Conservation (phyloP, 2,329 filamentous ascomycete species). For the Microdochium trichocladiopsis region DNA sequence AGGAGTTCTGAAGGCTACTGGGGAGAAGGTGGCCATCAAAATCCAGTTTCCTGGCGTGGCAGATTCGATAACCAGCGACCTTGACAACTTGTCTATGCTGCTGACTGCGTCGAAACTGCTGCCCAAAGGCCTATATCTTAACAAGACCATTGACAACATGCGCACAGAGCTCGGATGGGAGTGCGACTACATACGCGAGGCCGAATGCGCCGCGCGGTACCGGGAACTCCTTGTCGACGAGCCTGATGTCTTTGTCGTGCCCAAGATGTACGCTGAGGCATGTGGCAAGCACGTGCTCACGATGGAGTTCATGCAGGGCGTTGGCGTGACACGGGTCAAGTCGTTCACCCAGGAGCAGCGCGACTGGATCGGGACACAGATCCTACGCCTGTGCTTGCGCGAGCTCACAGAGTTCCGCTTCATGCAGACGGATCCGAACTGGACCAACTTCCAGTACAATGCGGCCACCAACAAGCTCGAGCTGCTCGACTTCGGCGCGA, state of each 20-base stretch:
- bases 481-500: conserved; percentile 92
- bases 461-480: conserved; percentile 64
- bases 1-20: conserved; percentile 69
- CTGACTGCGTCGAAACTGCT: conserved; percentile 85
- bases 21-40: conserved; percentile 81
- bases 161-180: conserved; percentile 91
- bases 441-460: conserved; percentile 98
- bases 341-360: conserved; percentile 74
- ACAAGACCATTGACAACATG: conserved; percentile 96
- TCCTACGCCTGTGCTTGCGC: conserved; percentile 82
- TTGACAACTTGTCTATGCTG: conserved; percentile 87
- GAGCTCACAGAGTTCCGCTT: conserved; percentile 93
- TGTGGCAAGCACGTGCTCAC: conserved; percentile 84
- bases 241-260: conserved; percentile 68
- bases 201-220: conserved; percentile 72
- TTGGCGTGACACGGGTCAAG: conserved; percentile 74
- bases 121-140: conserved; percentile 85
- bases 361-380: conserved; percentile 94
- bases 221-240: conserved; percentile 70
- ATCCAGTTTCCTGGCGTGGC: conserved; percentile 96
- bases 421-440: conserved; percentile 99
- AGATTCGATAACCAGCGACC: conserved; percentile 90
- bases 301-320: conserved; percentile 84
- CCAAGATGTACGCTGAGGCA: conserved; percentile 69
- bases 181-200: conserved; percentile 90